Evolutionary conservation across 345 rosid species (phyloP), one percentile per base, ranked within the genome.

Genomic region (Gynandropsis gynandra): DNA sequence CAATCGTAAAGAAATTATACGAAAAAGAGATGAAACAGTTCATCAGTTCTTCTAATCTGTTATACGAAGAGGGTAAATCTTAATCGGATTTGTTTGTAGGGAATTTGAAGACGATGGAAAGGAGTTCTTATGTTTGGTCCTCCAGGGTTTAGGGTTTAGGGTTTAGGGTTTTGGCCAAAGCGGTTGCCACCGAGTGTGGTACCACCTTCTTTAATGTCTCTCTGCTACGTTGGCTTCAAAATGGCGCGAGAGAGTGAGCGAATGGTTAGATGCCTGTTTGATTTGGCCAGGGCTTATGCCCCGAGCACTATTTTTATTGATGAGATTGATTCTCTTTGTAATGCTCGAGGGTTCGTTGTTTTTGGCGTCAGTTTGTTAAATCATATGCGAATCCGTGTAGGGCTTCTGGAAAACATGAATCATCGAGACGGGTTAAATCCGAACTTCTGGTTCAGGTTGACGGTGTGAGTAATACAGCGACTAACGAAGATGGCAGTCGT

Each of bases 71-170:
- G 5, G 36, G 10, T 40, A 32, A 13, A 18, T 41, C 31, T 35
- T 43, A 33, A n/a, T 24, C 29, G 2, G 5, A 24, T 24, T 24
- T 5, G 43, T 67, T 58, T n/a, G n/a, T 74, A 93, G 99, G 99
- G 99, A 59, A 93, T 93, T 40, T 72, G 99, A 77, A 85, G 99
- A 74, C 99, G 97, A 0, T 88, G 99, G 99, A 93, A 93, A 75
- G 99, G 99, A 49, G 97, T 89, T 39, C 95, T 89, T 54, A 89
- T 89, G 97, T 89, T 89, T 83, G 97, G 97, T 46, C 97, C 97
- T 47, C 97, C 97, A 8, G 97, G 97, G 65, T n/a, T n/a, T n/a
- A n/a, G n/a, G n/a, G n/a, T n/a, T 86, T 95, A 39, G 95, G 83
- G 97, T 49, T 86, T 86, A 78, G 86, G 95, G 1, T 72, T 89